Conservation (phyloP, 2,329 filamentous ascomycete genomes). For the Gaeumannomyces sp. region DNA sequence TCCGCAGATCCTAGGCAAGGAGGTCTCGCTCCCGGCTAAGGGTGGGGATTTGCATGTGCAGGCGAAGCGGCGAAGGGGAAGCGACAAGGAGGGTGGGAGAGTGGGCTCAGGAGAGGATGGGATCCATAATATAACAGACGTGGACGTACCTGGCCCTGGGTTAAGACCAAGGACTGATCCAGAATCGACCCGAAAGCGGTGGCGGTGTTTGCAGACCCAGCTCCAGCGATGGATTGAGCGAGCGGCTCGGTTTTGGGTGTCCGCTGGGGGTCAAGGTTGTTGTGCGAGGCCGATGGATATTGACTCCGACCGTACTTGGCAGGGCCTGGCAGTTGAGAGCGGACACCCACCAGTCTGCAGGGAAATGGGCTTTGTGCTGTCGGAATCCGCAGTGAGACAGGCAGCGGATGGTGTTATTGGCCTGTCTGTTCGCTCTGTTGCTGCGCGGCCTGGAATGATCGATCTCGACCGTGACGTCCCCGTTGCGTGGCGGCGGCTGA, state of each 20-base stretch:
- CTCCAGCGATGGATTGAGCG: neutral
- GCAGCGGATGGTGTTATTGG: neutral
- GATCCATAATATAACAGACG: neutral
- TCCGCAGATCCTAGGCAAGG: neutral
- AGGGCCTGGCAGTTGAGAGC: too few relatives aligned
- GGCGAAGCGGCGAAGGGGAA: neutral
- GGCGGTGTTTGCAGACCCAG: neutral
- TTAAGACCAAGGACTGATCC: neutral
- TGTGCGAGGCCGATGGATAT: neutral
- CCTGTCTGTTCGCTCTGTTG: neutral
- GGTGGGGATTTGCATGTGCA: neutral
- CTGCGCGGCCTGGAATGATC: neutral
- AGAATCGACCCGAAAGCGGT: neutral
- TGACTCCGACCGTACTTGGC: too few relatives aligned
- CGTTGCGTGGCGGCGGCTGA: neutral
- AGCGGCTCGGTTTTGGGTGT: neutral
- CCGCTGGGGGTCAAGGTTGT: too few relatives aligned
- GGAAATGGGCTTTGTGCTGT: too few relatives aligned
- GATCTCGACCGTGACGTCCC: neutral
- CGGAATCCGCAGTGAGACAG: neutral
- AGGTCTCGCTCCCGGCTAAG: neutral
- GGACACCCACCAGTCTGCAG: too few relatives aligned
- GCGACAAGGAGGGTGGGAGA: neutral
- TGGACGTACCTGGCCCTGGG: neutral
- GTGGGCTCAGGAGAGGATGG: neutral